A percentile compares a stretch with the other conserved stretches of the same genome.
Evolutionary conservation across 257 asterid genomes (phyloP).

Genomic region (Scutellaria galericulata): DNA sequence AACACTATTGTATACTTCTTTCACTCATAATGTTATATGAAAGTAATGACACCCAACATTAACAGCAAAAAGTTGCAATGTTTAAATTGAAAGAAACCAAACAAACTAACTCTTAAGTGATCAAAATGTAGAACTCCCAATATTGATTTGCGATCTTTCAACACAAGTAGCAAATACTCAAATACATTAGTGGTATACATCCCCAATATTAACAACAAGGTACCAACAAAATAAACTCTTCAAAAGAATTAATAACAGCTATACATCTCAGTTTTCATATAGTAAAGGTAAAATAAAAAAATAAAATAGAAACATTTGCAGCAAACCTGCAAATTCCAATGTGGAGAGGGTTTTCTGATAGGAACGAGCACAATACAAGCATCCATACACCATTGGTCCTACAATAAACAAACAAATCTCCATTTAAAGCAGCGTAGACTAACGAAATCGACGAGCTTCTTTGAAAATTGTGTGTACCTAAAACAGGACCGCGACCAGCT

Average conservation of each 20-base stretch:
- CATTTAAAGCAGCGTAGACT: constrained; percentile 3
- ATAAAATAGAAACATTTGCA: background rate
- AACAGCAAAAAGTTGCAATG: background rate
- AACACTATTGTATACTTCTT: too few relatives aligned
- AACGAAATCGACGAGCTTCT: constrained; percentile 18
- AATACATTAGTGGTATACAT: background rate
- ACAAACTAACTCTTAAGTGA: background rate
- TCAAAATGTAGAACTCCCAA: background rate
- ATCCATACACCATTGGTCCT: constrained; percentile 99
- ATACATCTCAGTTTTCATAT: background rate
- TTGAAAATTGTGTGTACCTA: constrained; percentile 52
- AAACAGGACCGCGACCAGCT: constrained; percentile 99
- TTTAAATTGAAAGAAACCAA: background rate
- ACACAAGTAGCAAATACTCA: background rate
- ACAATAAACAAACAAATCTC: constrained; percentile 5
- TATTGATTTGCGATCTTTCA: background rate
- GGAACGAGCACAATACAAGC: constrained; percentile 81
- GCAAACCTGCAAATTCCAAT: constrained; percentile 80
- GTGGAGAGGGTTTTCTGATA: constrained; percentile 84
- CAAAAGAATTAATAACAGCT: background rate
- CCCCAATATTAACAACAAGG: background rate
- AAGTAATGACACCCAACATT: background rate
- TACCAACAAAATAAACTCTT: background rate
- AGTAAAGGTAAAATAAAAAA: background rate
- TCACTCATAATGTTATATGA: too few relatives aligned